Conservation (phyloP, 345 rosid species). For the Angophora floribunda region DNA sequence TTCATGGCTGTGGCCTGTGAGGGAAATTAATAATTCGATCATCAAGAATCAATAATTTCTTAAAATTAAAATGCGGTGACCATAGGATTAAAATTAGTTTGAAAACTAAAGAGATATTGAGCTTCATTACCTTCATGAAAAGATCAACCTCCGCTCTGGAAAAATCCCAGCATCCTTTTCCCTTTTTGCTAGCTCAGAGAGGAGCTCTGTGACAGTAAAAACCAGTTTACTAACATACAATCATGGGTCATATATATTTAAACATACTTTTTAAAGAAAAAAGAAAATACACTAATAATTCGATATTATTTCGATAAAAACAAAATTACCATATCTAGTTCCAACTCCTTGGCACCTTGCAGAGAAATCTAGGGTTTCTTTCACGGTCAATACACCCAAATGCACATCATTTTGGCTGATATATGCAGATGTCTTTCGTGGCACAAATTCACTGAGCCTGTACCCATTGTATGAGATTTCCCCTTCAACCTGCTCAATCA, state of each 20-base stretch:
- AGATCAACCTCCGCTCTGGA: slow-evolving; percentile 80
- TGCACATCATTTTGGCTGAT: slow-evolving; percentile 89
- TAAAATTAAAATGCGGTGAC: background rate
- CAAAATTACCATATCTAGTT: slow-evolving; percentile 51
- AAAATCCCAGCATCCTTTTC: slow-evolving; percentile 69
- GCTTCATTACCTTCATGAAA: slow-evolving; percentile 54
- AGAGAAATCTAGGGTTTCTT: slow-evolving; percentile 86
- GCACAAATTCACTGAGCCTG: slow-evolving; percentile 50
- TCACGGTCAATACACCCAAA: slow-evolving; percentile 77
- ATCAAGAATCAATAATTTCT: background rate
- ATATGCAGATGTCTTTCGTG: slow-evolving; percentile 80
- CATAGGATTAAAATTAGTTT: background rate
- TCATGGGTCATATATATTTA: background rate
- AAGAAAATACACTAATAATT: background rate
- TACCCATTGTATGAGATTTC: slow-evolving; percentile 67
- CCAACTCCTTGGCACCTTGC: slow-evolving; percentile 93
- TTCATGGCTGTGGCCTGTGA: slow-evolving; percentile 60
- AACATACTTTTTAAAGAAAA: background rate
- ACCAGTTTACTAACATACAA: background rate
- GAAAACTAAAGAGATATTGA: background rate
- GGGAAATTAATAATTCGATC: background rate
- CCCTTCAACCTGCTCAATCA: slow-evolving; percentile 47
- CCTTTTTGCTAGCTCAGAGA: slow-evolving; percentile 63
- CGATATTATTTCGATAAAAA: background rate
- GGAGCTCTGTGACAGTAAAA: slow-evolving; percentile 23